Conservation (phyloP, 805 yeast genomes). For the Sugiyamaella valdiviana region DNA sequence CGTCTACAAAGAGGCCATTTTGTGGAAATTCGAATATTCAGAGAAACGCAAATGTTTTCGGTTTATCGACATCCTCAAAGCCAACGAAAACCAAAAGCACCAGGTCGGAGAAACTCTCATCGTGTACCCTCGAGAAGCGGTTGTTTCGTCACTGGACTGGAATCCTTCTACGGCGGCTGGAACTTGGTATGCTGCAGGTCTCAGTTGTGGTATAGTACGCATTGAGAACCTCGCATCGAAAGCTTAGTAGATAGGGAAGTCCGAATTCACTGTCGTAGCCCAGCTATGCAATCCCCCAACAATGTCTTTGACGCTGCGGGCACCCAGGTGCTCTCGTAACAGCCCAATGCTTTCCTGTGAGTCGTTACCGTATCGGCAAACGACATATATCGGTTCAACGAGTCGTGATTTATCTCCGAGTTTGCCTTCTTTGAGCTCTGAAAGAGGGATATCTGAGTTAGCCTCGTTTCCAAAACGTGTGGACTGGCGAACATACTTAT, state of each 20-base stretch:
- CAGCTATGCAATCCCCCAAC: constrained; percentile 73
- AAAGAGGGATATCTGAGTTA: constrained; percentile 48
- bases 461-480: background rate
- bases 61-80: constrained; percentile 38
- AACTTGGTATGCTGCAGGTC: constrained; percentile 49
- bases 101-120: constrained; percentile 26
- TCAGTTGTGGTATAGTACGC: constrained; percentile 46
- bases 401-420: constrained; percentile 18
- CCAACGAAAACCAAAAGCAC: constrained; percentile 25
- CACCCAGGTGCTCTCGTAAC: constrained; percentile 48
- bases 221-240: constrained; percentile 23
- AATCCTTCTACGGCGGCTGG: constrained; percentile 41
- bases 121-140: constrained; percentile 43
- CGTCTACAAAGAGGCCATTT: constrained; percentile 18
- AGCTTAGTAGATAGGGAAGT: constrained; percentile 40
- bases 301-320: constrained; percentile 58
- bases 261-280: constrained; percentile 53
- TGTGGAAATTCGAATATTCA: constrained; percentile 37
- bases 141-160: constrained; percentile 52
- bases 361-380: constrained; percentile 89
- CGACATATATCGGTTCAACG: constrained; percentile 43
- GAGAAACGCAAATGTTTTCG: constrained; percentile 36
- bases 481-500: constrained; percentile 30
- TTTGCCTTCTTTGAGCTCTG: constrained; percentile 36
- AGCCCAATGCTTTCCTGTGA: constrained; percentile 68